A percentile compares a stretch with the other conserved stretches of the same genome.
Evolutionary conservation across 1,284 basidiomycete species (phyloP).

Genomic region (Gymnopus androsaceus): DNA sequence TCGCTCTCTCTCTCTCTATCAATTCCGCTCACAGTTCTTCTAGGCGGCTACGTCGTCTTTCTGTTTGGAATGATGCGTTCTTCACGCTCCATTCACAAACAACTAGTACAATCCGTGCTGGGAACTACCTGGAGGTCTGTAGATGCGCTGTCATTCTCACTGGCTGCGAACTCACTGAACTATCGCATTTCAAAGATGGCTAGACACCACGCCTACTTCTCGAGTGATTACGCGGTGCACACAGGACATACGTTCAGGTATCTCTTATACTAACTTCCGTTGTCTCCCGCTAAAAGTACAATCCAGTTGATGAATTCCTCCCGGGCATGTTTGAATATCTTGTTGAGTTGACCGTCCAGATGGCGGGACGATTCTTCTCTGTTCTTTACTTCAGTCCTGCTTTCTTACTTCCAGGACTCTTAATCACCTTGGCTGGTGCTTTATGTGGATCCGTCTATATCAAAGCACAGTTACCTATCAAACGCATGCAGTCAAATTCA

Average conservation of each 20-base stretch:
- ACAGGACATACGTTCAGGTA: constrained; percentile 41
- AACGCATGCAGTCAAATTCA: constrained; percentile 63
- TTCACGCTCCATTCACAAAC: constrained; percentile 22
- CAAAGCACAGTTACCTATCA: constrained; percentile 62
- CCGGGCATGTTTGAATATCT: constrained; percentile 17
- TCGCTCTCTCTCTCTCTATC: too few species aligned
- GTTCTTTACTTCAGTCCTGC: constrained; percentile 44
- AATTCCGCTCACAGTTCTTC: background rate
- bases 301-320: constrained; percentile 25
- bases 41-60: constrained; percentile 14
- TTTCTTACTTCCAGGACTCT: constrained; percentile 34
- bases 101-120: constrained; percentile 25
- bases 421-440: constrained; percentile 37
- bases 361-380: constrained; percentile 38
- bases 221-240: constrained; percentile 49
- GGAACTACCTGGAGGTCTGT: constrained; percentile 24
- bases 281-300: too few species aligned
- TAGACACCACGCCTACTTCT: constrained; percentile 51
- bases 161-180: background rate
- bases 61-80: constrained; percentile 21
- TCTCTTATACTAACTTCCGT: background rate
- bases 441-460: constrained; percentile 43
- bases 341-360: constrained; percentile 20
- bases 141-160: background rate
- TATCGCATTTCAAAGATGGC: constrained; percentile 43